A percentile compares a stretch with the other conserved stretches of the same genome.
phyloP scores from a whole-genome alignment of 805 yeast genomes.

The Komagataella mondaviorum region DNA sequence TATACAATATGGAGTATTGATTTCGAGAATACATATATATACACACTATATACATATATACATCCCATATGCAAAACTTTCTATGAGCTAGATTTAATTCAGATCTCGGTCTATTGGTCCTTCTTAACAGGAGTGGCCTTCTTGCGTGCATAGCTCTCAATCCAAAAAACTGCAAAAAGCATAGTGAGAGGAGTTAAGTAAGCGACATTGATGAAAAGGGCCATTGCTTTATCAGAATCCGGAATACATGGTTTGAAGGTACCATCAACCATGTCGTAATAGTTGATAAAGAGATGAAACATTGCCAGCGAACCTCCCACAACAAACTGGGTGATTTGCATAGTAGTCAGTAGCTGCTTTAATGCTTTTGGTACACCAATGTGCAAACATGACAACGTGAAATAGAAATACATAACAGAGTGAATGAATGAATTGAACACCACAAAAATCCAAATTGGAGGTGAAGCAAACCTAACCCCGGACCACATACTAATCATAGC shows the following conservation, averaged over 20 bases:
- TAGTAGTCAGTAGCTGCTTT: slow-evolving; percentile 47
- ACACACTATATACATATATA: too few relatives aligned
- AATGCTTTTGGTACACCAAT: slow-evolving; percentile 41
- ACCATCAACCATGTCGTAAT: slow-evolving; percentile 33
- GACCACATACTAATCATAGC: slow-evolving; percentile 79
- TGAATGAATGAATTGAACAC: slow-evolving; percentile 73
- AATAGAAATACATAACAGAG: slow-evolving; percentile 62
- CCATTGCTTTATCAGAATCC: slow-evolving; percentile 47
- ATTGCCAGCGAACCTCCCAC: slow-evolving; percentile 59
- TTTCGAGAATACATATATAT: not conserved
- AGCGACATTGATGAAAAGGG: slow-evolving; percentile 45
- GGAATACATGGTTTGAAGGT: slow-evolving; percentile 35
- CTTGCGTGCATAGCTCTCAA: slow-evolving; percentile 36
- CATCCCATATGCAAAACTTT: not conserved
- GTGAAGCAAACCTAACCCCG: slow-evolving; percentile 53
- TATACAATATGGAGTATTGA: not conserved
- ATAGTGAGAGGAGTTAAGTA: slow-evolving; percentile 58
- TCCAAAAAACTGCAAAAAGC: slow-evolving; percentile 50
- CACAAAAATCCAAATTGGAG: slow-evolving; percentile 73
- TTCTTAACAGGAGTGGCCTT: not conserved
- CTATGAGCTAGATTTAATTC: not conserved
- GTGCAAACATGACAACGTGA: slow-evolving; percentile 43
- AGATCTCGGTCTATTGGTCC: not conserved
- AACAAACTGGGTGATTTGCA: slow-evolving; percentile 59
- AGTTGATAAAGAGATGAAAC: slow-evolving; percentile 46